These are phyloP conservation scores for Penicillium aurantiogriseum DNA, from an alignment of 2,329 filamentous ascomycete species.

Conservation along the genomic window DNA sequence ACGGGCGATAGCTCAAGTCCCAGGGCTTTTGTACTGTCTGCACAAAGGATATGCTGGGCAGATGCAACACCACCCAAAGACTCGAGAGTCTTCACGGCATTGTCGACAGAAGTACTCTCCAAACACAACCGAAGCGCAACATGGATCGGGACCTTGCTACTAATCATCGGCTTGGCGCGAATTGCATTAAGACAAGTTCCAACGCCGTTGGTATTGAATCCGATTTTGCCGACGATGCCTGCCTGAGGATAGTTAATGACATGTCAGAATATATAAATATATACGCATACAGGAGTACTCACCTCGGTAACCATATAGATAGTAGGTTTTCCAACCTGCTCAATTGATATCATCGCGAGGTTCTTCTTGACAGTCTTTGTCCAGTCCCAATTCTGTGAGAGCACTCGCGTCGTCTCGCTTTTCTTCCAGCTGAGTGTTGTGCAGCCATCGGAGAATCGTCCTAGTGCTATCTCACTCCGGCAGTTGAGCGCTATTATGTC, in stretches of 20 bases:
- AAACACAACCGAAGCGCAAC: conserved; percentile 57
- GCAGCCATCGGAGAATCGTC: conserved; percentile 58
- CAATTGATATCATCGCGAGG: conserved; percentile 51
- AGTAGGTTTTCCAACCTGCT: conserved; percentile 45
- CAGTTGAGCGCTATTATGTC: conserved; percentile 60
- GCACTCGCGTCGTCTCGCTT: conserved; percentile 32
- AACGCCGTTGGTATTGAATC: conserved; percentile 59
- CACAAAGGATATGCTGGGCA: conserved; percentile 57
- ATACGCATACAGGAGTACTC: neutral
- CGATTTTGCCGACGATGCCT: conserved; percentile 64
- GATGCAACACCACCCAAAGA: conserved; percentile 52
- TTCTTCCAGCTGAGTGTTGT: conserved; percentile 56
- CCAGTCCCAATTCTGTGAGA: conserved; percentile 64
- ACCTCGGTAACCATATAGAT: conserved; percentile 57
- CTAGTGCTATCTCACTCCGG: conserved; percentile 60
- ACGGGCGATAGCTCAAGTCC: conserved; percentile 32
- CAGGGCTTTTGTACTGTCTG: conserved; percentile 41
- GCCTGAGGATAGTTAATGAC: conserved; percentile 30
- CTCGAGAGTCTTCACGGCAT: conserved; percentile 49
- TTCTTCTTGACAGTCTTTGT: conserved; percentile 51
- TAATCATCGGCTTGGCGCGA: conserved; percentile 55
- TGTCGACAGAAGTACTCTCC: conserved; percentile 50
- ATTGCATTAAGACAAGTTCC: conserved; percentile 64
- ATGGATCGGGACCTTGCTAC: conserved; percentile 57
- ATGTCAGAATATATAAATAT: neutral